These are phyloP conservation scores for Myriosclerotinia scirpicola DNA, from an alignment of 2,329 filamentous ascomycete genomes.

Conservation along the genomic window DNA sequence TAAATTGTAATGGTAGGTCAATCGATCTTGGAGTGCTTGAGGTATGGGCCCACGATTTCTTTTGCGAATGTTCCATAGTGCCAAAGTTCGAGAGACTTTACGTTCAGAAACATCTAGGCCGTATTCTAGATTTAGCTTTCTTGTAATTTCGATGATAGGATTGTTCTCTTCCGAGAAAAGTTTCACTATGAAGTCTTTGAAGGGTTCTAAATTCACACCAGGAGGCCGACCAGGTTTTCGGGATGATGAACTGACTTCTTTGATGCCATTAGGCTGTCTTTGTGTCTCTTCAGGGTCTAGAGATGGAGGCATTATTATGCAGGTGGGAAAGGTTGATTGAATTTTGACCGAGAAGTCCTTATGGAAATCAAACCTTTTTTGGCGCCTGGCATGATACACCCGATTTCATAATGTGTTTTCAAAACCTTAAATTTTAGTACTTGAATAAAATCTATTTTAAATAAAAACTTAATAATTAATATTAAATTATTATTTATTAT, in stretches of 20 bases:
- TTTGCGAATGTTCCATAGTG: constrained; percentile 36
- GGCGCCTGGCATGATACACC: neutral
- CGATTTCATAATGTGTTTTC: too few species aligned
- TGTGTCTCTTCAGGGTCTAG: neutral
- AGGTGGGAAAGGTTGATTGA: neutral
- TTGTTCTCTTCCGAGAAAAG: constrained; percentile 35
- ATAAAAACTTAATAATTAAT: too few species aligned
- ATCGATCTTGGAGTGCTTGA: constrained; percentile 34
- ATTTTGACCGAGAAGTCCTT: constrained; percentile 12
- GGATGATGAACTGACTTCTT: constrained; percentile 11
- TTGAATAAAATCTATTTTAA: too few species aligned
- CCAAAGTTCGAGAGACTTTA: constrained; percentile 36
- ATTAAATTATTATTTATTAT: too few species aligned
- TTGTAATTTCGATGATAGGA: constrained; percentile 36
- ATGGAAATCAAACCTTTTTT: constrained; percentile 7
- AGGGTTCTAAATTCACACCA: constrained; percentile 34
- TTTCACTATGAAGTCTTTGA: constrained; percentile 37
- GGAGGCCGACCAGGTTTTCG: constrained; percentile 35
- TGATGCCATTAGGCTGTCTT: neutral
- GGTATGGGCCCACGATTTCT: constrained; percentile 35
- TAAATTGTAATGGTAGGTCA: constrained; percentile 37
- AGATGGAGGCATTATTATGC: neutral
- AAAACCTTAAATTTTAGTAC: too few species aligned
- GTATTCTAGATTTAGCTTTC: constrained; percentile 35
- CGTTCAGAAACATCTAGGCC: constrained; percentile 37